Base-by-base conservation (phyloP, 108 stramenopile species). In the Cyclotella cryptica region DNA sequence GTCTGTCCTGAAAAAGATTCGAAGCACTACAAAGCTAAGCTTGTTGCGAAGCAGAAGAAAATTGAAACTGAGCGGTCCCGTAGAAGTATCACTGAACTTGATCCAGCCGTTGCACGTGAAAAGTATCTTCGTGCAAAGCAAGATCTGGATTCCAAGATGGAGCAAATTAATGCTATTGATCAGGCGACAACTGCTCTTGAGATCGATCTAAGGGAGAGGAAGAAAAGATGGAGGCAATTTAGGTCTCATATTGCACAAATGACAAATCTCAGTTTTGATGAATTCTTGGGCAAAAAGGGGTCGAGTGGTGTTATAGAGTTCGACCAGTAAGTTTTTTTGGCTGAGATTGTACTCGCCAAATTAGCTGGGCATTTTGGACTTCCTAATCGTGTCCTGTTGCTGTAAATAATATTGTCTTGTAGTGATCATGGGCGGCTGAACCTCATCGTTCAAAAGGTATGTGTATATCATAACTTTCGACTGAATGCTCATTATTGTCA, bases 271-370 rank as follows among this genome's bases (percentile, higher is more conserved):
- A 79, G 58, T 13, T 98, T 98, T 73, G 90, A 94, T 64, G 88
- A 91, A 49, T 82, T 93, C 52, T 74, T 96, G 68, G 79, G 89
- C 60, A 72, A 81, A 46, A 98, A 98, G 78, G 91, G 93, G 13
- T 87, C 86, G 46, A 60, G 79, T 53, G 97, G 97, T 19, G 58
- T 60, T 26, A 59, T 98, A 13, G 83, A 87, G 45, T 96, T 96
- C 68, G 86, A 96, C 81, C 87, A 96, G 35, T 35, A 35, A 35
- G 35, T 35, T 2, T 35, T 35, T 5, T 6, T 35, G 2, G 2
- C 6, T 35, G 2, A 35, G 35, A 35, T 2, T 35, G 35, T 5
- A 35, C 35, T 35, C 35, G 35, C 8, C 49, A 51, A 51, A 19
- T 51, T 1, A 51, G 17, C 49, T 51, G 49, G 19, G 1, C 49